Evolutionary conservation across 306 rosid genomes (phyloP).

Genomic region (Acacia confusa): DNA sequence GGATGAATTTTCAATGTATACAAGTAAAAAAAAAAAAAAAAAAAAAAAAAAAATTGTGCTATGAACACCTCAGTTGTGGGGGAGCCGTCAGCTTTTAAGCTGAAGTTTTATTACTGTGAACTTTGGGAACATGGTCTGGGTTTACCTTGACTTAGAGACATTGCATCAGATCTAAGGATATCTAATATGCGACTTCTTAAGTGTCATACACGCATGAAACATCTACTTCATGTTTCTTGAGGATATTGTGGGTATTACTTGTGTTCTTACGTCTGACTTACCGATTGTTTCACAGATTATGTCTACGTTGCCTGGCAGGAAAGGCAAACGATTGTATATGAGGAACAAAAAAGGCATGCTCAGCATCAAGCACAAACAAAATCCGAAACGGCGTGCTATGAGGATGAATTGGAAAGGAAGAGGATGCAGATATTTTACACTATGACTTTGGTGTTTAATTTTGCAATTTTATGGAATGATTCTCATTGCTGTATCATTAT

Average conservation of each 20-base stretch:
- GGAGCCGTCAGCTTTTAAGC: background rate
- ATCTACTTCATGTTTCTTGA: background rate
- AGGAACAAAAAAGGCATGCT: conserved; percentile 81
- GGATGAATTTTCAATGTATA: background rate
- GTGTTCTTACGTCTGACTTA: background rate
- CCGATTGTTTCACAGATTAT: conserved; percentile 4
- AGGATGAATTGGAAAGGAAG: conserved; percentile 86
- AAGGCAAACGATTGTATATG: conserved; percentile 82
- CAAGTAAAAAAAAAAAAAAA: too few species aligned
- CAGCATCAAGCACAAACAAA: conserved; percentile 95
- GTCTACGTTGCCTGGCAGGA: conserved; percentile 53
- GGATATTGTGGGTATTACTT: background rate
- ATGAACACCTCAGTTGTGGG: background rate
- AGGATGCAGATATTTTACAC: conserved; percentile 48
- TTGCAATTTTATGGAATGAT: background rate
- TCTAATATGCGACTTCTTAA: background rate
- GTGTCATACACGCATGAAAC: background rate
- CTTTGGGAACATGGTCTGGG: background rate
- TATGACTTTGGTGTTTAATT: background rate
- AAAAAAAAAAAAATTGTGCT: too few species aligned
- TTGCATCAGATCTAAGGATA: background rate
- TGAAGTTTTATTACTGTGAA: background rate
- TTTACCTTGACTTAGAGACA: background rate
- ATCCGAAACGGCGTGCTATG: conserved; percentile 86
- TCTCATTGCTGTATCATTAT: too few species aligned